phyloP scores from a whole-genome alignment of 176 grass and related monocot genomes.

The Eleusine indica region DNA sequence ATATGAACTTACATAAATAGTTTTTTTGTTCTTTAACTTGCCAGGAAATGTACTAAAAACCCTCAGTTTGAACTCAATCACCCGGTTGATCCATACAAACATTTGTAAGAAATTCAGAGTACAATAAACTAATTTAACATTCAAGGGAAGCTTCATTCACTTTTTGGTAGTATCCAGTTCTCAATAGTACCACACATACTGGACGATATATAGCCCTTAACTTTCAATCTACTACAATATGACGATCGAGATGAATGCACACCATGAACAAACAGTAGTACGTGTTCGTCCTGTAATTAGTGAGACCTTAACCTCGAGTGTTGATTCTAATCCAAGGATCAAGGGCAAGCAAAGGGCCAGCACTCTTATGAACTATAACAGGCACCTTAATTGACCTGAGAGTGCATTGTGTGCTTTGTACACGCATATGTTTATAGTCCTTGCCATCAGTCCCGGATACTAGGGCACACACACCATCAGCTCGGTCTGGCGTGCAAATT shows the following conservation, averaged over 20 bases:
- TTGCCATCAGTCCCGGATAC: neutral
- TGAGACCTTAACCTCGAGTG: neutral
- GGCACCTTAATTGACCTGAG: neutral
- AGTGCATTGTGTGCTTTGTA: neutral
- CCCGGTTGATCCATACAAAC: neutral
- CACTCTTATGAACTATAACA: neutral
- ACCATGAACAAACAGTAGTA: neutral
- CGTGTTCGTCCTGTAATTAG: neutral
- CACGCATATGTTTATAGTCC: neutral
- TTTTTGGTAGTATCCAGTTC: neutral
- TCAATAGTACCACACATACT: neutral
- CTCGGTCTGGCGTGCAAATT: neutral
- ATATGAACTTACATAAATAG: no score
- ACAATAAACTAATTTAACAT: neutral
- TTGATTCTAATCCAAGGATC: slow-evolving; percentile 31
- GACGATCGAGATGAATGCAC: neutral
- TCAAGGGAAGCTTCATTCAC: neutral
- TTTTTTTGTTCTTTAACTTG: neutral
- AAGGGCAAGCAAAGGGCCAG: neutral
- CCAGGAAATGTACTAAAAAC: neutral
- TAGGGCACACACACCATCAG: neutral
- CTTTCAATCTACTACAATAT: neutral
- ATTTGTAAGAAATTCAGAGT: neutral
- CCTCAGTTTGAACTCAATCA: neutral
- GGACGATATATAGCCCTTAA: no score